Conservation (phyloP, 352 stramenopile species). For the Phytophthora ramorum region DNA sequence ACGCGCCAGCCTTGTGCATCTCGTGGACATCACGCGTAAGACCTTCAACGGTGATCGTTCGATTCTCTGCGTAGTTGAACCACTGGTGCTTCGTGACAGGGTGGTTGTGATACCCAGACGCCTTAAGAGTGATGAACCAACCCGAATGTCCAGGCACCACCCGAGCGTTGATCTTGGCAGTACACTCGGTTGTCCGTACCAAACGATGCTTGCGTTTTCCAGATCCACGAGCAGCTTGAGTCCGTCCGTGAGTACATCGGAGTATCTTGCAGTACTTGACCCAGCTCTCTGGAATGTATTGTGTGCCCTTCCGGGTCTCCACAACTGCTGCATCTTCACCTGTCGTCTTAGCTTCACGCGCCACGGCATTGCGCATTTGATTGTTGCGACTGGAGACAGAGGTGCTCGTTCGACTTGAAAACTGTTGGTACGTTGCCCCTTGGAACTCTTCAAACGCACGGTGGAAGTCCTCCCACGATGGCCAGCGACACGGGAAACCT, state of each 20-base stretch:
- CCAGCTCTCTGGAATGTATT: neutral
- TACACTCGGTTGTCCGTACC: neutral
- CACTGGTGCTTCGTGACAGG: conserved; percentile 5
- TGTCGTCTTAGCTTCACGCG: neutral
- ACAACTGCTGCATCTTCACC: neutral
- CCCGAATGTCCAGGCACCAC: neutral
- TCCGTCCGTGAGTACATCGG: neutral
- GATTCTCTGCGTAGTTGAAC: conserved; percentile 6
- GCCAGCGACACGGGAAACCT: neutral
- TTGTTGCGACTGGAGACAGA: neutral
- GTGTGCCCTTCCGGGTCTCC: neutral
- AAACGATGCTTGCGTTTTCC: neutral
- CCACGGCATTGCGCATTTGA: neutral
- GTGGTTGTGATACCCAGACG: neutral
- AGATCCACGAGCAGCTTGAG: neutral
- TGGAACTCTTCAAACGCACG: no score
- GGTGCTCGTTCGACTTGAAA: no score
- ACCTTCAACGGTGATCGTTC: neutral
- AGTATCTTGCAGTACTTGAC: conserved; percentile 1
- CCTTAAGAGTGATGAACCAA: no score
- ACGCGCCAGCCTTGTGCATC: neutral
- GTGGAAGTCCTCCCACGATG: neutral
- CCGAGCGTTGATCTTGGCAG: neutral
- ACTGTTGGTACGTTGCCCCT: no score
- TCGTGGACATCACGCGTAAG: neutral